Base-by-base conservation (phyloP, 2,329 filamentous ascomycete genomes). In the Calonectria ilicicola region DNA sequence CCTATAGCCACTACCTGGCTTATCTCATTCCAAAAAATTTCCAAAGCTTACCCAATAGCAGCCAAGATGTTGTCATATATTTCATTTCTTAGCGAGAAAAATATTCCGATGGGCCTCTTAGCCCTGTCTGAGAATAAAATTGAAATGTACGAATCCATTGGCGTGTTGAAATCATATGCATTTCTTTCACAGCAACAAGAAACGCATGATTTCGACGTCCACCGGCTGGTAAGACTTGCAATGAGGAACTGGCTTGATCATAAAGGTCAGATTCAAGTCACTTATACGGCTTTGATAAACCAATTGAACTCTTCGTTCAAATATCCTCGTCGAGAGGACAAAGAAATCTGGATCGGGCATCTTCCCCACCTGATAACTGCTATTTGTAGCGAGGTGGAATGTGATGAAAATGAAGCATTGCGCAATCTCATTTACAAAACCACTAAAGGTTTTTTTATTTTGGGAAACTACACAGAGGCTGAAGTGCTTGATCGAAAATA, bases 11-110 rank as follows among this genome's bases (percentile, higher is more conserved):
- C 76, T 7, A 84, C 82, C 0, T 84, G 80, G 82, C 72, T 82
- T 2, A 81, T 84, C 5, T 83, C 82, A 0, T 85, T 84, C 60
- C 15, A 75, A 0, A 76, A 83, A 3, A 82, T 84, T 14, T 67
- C n/a, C 2, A 40, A 70, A 35, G 51, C 81, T 21, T 47, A 77
- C 8, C 69, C 70, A 5, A 75, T 81, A 1, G 82, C 83, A 80
- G 49, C 72, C 83, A 0, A 74, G 70, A 32, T 83, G 81, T 35
- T 35, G 32, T 35, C 32, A 35, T 35, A 35, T 27, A 80, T 84
- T 32, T 79, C 75, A 38, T 80, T 81, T 51, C 63, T 83, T 1
- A 76, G 74, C 7, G 75, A 79, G 32, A 80, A 80, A 38, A 74
- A 81, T 21, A 82, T 83, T n/a, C 82, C 81, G 1, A 29, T 9